phyloP scores from a whole-genome alignment of 192 early-diverging fungal species.

The Umbelopsis sp. region DNA sequence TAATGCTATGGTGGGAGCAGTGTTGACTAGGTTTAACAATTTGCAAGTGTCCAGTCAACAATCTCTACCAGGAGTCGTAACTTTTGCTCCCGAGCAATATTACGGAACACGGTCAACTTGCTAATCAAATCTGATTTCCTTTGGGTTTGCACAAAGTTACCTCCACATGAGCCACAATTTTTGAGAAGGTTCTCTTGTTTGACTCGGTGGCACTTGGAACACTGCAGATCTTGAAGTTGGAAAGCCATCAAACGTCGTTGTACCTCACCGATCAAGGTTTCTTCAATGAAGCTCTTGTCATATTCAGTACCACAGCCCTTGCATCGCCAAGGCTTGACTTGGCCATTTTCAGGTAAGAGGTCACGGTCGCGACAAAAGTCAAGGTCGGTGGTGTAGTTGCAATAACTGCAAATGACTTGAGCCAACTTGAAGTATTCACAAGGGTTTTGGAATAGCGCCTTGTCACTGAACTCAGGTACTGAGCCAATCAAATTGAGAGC shows the following conservation, averaged over 20 bases:
- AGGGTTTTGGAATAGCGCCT: slow-evolving; percentile 81
- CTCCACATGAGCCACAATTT: slow-evolving; percentile 75
- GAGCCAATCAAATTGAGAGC: slow-evolving; percentile 68
- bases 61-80: slow-evolving; percentile 59
- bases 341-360: slow-evolving; percentile 55
- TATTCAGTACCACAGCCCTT: slow-evolving; percentile 78
- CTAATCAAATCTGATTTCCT: slow-evolving; percentile 53
- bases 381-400: slow-evolving; percentile 82
- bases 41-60: slow-evolving; percentile 50
- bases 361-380: slow-evolving; percentile 88
- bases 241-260: slow-evolving; percentile 66
- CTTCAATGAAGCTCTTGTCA: slow-evolving; percentile 78
- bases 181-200: slow-evolving; percentile 76
- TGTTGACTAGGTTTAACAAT: slow-evolving; percentile 2
- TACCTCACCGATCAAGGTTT: slow-evolving; percentile 77
- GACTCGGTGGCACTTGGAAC: slow-evolving; percentile 77
- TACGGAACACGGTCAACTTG: slow-evolving; percentile 62
- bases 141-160: slow-evolving; percentile 55
- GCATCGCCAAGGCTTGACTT: slow-evolving; percentile 69
- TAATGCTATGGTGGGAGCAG: not conserved
- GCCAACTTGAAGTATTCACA: slow-evolving; percentile 77
- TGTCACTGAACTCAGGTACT: slow-evolving; percentile 76
- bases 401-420: slow-evolving; percentile 87
- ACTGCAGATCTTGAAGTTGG: slow-evolving; percentile 89
- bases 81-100: slow-evolving; percentile 61